A percentile compares a stretch with the other conserved stretches of the same genome.
Evolutionary conservation across 371 early-diverging fungal genomes (phyloP).

Genomic region (Hamiltosporidium tvaerminnensis): DNA sequence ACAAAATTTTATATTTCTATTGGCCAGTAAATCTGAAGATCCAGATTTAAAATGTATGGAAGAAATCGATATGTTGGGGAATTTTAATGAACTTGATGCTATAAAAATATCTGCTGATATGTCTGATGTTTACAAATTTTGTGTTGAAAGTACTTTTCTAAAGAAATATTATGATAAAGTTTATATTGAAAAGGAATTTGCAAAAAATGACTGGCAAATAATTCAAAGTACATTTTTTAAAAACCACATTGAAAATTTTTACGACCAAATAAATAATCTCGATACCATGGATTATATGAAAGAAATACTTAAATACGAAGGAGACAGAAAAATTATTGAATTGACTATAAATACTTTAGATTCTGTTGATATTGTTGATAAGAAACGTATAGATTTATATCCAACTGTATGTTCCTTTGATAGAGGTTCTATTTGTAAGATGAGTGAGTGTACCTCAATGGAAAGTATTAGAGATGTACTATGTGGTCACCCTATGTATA

Average conservation of each 20-base stretch:
- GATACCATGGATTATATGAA: constrained; percentile 14
- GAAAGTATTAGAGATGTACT: constrained; percentile 37
- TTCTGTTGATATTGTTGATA: constrained; percentile 12
- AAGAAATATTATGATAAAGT: constrained; percentile 29
- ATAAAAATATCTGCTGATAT: constrained; percentile 40
- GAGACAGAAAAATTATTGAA: constrained; percentile 45
- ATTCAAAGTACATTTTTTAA: constrained; percentile 31
- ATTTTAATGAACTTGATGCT: constrained; percentile 38
- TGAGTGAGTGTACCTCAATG: constrained; percentile 20
- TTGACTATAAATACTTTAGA: constrained; percentile 33
- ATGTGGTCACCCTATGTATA: background rate
- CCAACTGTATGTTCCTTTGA: constrained; percentile 22
- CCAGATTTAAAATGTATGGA: constrained; percentile 18
- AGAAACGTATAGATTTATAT: constrained; percentile 31
- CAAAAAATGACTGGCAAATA: constrained; percentile 34
- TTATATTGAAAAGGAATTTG: constrained; percentile 31
- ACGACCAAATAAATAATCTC: constrained; percentile 1
- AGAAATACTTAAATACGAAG: constrained; percentile 40
- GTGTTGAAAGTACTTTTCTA: constrained; percentile 43
- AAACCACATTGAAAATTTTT: constrained; percentile 29
- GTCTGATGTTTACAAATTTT: constrained; percentile 44
- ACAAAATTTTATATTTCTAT: constrained; percentile 42
- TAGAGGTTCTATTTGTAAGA: constrained; percentile 4
- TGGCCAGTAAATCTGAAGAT: constrained; percentile 20
- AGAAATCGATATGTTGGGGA: constrained; percentile 39